A percentile compares a stretch with the other conserved stretches of the same genome.
Evolutionary conservation across 2,329 filamentous ascomycete species (phyloP).

Genomic region (Nemania serpens): DNA sequence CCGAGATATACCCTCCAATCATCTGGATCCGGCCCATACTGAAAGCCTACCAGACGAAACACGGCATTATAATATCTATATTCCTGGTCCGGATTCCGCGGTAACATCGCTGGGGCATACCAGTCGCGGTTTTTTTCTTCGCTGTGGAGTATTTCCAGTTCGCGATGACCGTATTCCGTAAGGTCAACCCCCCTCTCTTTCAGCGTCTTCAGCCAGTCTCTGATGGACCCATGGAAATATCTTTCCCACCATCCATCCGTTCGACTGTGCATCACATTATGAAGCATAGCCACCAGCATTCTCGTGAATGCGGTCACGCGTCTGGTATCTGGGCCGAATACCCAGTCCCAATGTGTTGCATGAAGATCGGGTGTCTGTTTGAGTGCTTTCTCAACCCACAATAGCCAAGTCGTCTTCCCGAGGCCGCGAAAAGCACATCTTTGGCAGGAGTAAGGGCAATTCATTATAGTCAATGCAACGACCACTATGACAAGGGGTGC

Average conservation of each 20-base stretch:
- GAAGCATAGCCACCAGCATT: neutral
- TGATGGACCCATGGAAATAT: neutral
- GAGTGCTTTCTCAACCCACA: neutral
- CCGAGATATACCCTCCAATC: constrained; percentile 1
- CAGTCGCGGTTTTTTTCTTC: neutral
- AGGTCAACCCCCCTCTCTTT: neutral
- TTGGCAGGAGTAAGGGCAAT: neutral
- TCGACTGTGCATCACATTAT: neutral
- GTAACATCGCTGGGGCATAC: neutral
- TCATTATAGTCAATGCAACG: neutral
- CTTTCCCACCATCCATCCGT: constrained; percentile 1
- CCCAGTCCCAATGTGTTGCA: neutral
- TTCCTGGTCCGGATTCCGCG: neutral
- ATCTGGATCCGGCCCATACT: neutral
- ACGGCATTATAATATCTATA: neutral
- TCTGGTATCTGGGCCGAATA: neutral
- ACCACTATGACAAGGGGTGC: neutral
- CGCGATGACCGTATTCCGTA: neutral
- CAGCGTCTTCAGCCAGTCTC: neutral
- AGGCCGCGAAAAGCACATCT: neutral
- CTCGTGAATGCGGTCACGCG: neutral
- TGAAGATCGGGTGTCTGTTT: neutral
- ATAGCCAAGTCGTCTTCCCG: neutral
- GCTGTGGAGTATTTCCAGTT: neutral
- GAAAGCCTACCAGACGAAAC: neutral